These are phyloP conservation scores for Leptodontidium sp. DNA, from an alignment of 2,329 filamentous ascomycete genomes.

Conservation along the genomic window DNA sequence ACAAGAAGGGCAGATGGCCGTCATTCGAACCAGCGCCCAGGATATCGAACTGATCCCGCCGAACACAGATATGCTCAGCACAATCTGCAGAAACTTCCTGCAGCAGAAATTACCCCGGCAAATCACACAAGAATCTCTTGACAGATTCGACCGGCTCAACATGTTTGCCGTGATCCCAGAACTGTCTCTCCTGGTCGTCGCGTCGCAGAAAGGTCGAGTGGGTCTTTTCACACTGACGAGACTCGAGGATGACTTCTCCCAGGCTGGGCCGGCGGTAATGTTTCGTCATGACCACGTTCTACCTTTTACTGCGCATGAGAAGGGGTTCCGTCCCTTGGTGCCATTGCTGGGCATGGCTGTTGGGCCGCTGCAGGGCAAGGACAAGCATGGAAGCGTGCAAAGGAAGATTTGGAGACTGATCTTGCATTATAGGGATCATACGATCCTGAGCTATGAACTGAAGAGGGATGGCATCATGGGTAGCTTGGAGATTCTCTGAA, in stretches of 20 bases:
- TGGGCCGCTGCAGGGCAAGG: slow-evolving; percentile 63
- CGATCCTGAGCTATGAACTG: slow-evolving; percentile 75
- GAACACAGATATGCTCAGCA: slow-evolving; percentile 25
- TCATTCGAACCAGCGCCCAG: slow-evolving; percentile 15
- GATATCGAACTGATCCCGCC: slow-evolving; percentile 23
- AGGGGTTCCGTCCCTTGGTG: slow-evolving; percentile 51
- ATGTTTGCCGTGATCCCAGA: slow-evolving; percentile 72
- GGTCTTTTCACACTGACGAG: slow-evolving; percentile 67
- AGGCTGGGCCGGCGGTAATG: slow-evolving; percentile 25
- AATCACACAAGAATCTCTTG: slow-evolving; percentile 36
- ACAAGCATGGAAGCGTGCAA: slow-evolving; percentile 39
- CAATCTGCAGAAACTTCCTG: slow-evolving; percentile 33
- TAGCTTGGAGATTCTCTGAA: slow-evolving; percentile 40
- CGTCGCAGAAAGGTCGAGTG: slow-evolving; percentile 71
- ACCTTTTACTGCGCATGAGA: slow-evolving; percentile 49
- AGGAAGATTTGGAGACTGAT: slow-evolving; percentile 69
- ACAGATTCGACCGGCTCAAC: slow-evolving; percentile 61
- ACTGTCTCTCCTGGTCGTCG: slow-evolving; percentile 73
- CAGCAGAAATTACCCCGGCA: slow-evolving; percentile 19
- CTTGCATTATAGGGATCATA: slow-evolving; percentile 75
- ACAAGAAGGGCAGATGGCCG: slow-evolving; percentile 5
- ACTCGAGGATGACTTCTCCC: slow-evolving; percentile 42
- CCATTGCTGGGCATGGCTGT: slow-evolving; percentile 73
- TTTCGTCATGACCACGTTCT: slow-evolving; percentile 62
- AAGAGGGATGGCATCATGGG: slow-evolving; percentile 50